Base-by-base conservation (phyloP, 352 stramenopile genomes). In the Globisporangium uncinulatum region DNA sequence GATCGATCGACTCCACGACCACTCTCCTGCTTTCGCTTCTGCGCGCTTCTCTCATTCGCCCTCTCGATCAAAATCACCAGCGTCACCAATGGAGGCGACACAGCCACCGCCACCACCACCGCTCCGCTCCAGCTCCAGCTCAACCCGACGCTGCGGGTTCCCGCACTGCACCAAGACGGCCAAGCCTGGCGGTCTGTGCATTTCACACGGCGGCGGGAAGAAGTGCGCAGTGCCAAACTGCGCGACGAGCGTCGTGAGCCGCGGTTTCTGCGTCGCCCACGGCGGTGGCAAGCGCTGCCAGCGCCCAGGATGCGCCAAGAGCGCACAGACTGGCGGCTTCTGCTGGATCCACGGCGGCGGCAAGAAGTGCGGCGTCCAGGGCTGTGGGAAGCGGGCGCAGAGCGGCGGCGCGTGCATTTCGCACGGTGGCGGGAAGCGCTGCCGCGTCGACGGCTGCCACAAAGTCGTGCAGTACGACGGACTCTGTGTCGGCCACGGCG, bases 171-270 rank as follows among this genome's bases (percentile, higher is more conserved):
- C 34, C 50, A 70, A 70, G 63, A 74, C 69, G 3, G 66, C 69
- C 32, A 77, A 77, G 34, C 66, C 67, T 13, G 69, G 69, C 46
- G 78, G 78, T 32, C 86, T 81, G 42, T 88, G 77, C 65, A 88
- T 88, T 49, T 72, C 77, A 8, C 77, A 88, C 53, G 77, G 77
- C 45, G 77, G 77, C 39, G 77, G 77, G 56, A 88, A 88, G 59
- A 77, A 77, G 55, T 77, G 69, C 41, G 57, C 63, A 1, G 67
- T 77, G 4, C 41, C 70, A 29, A 51, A 54, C 39, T 77, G 69
- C 55, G 71, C 66, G 2, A 77, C 69, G 8, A 74, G 66, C 61
- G 64, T 74, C 42, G 69, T 77, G 51, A 77, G 69, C 34, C 63
- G 69, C 47, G 72, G 72, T 20, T 77, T 70, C 36, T 82, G 72